Percentiles rank a stretch among this genome's conserved stretches.
Evolutionary conservation across 495 filamentous ascomycete genomes (phyloP).

Genomic region (Penicillium coprophilum): DNA sequence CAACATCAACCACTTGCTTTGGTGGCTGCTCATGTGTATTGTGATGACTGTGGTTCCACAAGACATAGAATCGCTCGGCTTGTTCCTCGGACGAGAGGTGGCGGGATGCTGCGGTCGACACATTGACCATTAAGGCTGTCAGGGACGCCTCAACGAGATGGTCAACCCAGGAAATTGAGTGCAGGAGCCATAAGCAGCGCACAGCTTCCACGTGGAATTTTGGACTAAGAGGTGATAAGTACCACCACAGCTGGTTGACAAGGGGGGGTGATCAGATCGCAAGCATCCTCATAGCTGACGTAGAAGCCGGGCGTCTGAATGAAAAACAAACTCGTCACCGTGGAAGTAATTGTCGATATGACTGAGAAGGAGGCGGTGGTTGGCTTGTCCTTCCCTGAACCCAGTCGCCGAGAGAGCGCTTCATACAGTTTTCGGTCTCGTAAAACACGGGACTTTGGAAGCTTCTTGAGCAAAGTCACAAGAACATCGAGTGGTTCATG

Average conservation of each 20-base stretch:
- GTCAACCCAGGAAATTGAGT: conserved; percentile 59
- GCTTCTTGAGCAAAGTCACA: conserved; percentile 57
- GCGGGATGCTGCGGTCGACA: conserved; percentile 24
- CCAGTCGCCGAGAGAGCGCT: conserved; percentile 48
- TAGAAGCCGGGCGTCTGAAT: conserved; percentile 48
- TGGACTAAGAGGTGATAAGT: conserved; percentile 73
- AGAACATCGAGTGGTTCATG: conserved; percentile 50
- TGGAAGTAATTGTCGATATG: conserved; percentile 59
- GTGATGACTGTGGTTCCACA: conserved; percentile 79
- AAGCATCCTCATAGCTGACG: conserved; percentile 56
- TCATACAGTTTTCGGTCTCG: conserved; percentile 54
- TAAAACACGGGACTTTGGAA: conserved; percentile 53
- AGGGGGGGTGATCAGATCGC: conserved; percentile 65
- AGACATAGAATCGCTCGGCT: conserved; percentile 60
- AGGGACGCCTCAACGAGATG: conserved; percentile 77
- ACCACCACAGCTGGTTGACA: conserved; percentile 71
- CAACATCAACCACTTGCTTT: conserved; percentile 47
- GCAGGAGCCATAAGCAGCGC: conserved; percentile 79
- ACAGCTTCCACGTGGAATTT: conserved; percentile 94
- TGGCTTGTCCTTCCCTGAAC: conserved; percentile 19
- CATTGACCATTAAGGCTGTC: conserved; percentile 66
- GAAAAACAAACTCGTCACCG: conserved; percentile 62
- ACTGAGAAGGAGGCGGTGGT: conserved; percentile 40
- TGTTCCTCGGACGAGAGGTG: conserved; percentile 39
- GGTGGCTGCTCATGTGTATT: conserved; percentile 56